These are phyloP conservation scores for Discostella stelligeroides DNA, from an alignment of 108 stramenopile species.

Conservation along the genomic window DNA sequence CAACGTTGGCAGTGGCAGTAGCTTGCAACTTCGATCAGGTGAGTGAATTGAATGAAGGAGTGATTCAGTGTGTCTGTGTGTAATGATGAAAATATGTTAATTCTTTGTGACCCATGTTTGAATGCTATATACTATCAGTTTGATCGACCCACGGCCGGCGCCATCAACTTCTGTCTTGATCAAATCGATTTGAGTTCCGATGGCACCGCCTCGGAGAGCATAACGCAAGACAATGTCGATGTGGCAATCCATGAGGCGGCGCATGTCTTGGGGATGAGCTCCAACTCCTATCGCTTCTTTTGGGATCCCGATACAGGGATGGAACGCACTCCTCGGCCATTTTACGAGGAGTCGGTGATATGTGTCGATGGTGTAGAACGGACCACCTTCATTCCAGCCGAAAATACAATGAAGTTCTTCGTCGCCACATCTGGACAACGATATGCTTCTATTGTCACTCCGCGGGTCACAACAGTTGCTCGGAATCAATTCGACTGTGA, in stretches of 20 bases:
- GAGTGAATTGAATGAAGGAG: background rate
- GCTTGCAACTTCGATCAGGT: slow-evolving; percentile 73
- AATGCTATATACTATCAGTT: slow-evolving; percentile 32
- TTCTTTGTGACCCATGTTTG: background rate
- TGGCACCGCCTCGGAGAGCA: slow-evolving; percentile 57
- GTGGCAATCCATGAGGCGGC: slow-evolving; percentile 83
- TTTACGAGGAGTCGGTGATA: slow-evolving; percentile 59
- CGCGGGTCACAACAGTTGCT: slow-evolving; percentile 72
- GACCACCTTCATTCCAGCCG: slow-evolving; percentile 61
- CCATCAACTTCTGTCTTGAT: slow-evolving; percentile 81
- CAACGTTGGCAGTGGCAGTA: slow-evolving; percentile 80
- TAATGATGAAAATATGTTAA: background rate
- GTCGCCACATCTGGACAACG: slow-evolving; percentile 67
- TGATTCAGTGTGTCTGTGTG: background rate
- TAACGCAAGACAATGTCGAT: slow-evolving; percentile 77
- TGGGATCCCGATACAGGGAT: slow-evolving; percentile 78
- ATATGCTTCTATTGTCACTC: slow-evolving; percentile 80
- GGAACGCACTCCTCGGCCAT: slow-evolving; percentile 72
- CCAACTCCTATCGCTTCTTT: slow-evolving; percentile 80
- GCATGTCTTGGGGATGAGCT: slow-evolving; percentile 76
- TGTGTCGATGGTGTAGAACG: slow-evolving; percentile 77
- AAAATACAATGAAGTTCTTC: slow-evolving; percentile 80
- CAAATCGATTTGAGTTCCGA: slow-evolving; percentile 66
- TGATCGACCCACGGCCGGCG: slow-evolving; percentile 82
- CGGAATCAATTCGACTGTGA: slow-evolving; percentile 89